Base-by-base conservation (phyloP, 2,329 filamentous ascomycete genomes). In the Calonectria leucothoes region DNA sequence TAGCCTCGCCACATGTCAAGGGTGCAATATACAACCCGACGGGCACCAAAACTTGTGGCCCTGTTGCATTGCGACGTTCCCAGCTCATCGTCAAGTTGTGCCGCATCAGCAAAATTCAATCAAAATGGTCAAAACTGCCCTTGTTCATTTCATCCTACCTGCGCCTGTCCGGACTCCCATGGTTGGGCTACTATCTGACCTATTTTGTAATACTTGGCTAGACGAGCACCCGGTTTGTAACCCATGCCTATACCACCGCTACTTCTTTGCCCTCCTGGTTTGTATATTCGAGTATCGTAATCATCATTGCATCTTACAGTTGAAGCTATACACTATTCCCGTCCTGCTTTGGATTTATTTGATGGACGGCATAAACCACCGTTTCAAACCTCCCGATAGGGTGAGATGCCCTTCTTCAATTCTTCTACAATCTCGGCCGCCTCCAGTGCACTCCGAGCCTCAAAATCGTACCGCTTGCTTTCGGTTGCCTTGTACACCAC, bases 381-480 rank as follows among this genome's bases (percentile, higher is more conserved):
- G 23, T 27, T 45, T 74, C 42, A 77, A 20, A 88, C 86, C 71
- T 91, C 89, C 57, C 89, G 84, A 79, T 94, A 94, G 29, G 92
- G 91, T 39, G 91, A 90, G 67, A 95, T 92, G 35, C 94, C 93
- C 84, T 92, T 94, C 84, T 94, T 94, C 74, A 97, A 91, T 85
- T 95, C 94, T 71, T 87, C 88, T 33, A 96, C 94, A 82, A 97
- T 95, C 81, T 95, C 93, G n/a, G 90, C 87, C 52, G 94, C 94
- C 84, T 96, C 94, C 35, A 92, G 91, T 14, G 89, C 87, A 76
- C 88, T 93, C 76, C 90, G 91, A n/a, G 94, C 92, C 84, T 96
- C 94, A 82, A 97, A 97, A 77, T 97, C 94, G 83, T 97, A 97
- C 73, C 94, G 86, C 85, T 96, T 96, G 74, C 90, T 93, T 85